Evolutionary conservation across 1,139 yeast genomes (phyloP).

Genomic region (Taiozyma sp.): DNA sequence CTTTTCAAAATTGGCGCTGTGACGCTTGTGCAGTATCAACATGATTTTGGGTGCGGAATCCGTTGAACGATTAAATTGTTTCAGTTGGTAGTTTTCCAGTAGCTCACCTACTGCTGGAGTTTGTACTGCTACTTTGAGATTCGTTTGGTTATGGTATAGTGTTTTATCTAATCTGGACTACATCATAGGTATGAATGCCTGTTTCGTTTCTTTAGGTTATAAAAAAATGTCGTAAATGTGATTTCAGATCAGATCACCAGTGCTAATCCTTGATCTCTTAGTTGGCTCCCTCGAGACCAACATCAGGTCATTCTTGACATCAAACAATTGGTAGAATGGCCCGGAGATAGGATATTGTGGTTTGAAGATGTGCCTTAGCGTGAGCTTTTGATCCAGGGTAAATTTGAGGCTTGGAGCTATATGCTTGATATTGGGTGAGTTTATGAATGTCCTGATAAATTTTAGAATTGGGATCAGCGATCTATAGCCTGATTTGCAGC

Average conservation of each 20-base stretch:
- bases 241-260: not conserved
- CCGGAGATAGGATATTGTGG: slow-evolving; percentile 1
- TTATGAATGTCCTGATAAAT: slow-evolving; percentile 3
- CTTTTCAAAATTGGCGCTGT: not conserved
- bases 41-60: too few species aligned
- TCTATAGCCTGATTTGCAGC: slow-evolving; percentile 7
- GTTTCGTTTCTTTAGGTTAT: not conserved
- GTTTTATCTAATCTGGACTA: too few species aligned
- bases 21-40: not conserved
- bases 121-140: too few species aligned
- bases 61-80: too few species aligned
- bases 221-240: not conserved
- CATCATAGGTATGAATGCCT: not conserved
- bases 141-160: too few species aligned
- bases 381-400: slow-evolving; percentile 1
- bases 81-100: too few species aligned
- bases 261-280: not conserved
- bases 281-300: not conserved
- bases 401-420: not conserved
- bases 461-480: slow-evolving; percentile 11
- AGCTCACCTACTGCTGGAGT: too few species aligned
- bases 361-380: slow-evolving; percentile 5
- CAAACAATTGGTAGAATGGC: not conserved
- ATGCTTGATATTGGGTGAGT: not conserved
- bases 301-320: not conserved